Evolutionary conservation across 768 basidiomycete genomes (phyloP), one percentile per base, ranked within the genome.

Genomic region (Holtermanniella nyarrowii): DNA sequence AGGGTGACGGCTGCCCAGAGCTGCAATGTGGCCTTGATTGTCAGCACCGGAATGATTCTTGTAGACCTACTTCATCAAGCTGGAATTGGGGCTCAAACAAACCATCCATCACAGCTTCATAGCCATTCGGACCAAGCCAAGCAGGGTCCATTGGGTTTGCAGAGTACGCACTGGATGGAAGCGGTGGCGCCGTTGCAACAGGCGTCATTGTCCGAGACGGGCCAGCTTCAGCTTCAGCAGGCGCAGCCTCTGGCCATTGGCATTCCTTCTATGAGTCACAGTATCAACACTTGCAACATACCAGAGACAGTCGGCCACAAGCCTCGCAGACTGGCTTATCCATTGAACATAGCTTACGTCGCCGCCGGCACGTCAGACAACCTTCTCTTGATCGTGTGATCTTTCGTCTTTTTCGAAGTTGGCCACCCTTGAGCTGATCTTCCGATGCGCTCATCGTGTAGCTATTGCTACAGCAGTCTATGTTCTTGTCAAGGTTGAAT

Each of bases 341-440:
- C 46, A 57, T 42, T 44, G 63, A 59, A 39, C 64, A 66, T 25
- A 54, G 27, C 47, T 66, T 66, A 44, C 58, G 55, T 44, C 64
- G 46, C 45, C 54, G 59, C 27, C 64, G 37, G 39, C 64, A 66
- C 13, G 61, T 59, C 51, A 62, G 46, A 47, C 64, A 66, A 2
- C 64, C 64, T 5, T 42, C 37, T 43, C 54, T 52, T 18, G 57
- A 53, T 27, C 64, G 26, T 1, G 59, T 61, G 26, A 65, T 62
- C 44, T 62, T 59, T n/a, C 58, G 20, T 27, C 61, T 20, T 27
- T 61, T 61, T 24, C 59, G 31, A 7, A 16, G 31, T 16, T 37
- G 31, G 31, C 31, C 31, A 37, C 31, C 31, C 10, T 37, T 7
- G 7, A 7, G 31, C 16, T 37, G 31, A 37, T 37, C 31, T 7